phyloP scores from a whole-genome alignment of 371 early-diverging fungal species.

The Mucor mucedo region DNA sequence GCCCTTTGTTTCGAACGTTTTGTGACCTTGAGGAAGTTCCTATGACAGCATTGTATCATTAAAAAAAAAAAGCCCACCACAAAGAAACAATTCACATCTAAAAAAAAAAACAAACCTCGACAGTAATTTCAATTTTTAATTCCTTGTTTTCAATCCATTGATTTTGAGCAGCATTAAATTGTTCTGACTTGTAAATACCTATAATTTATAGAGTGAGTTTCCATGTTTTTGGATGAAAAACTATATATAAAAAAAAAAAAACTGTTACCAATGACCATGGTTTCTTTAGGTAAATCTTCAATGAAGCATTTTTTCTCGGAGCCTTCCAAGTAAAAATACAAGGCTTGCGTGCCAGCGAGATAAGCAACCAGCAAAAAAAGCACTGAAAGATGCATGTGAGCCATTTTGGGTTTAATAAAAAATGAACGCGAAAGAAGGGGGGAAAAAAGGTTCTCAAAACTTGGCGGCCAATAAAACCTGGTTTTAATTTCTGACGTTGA shows the following conservation, averaged over 20 bases:
- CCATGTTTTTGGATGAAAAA: neutral
- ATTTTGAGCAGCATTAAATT: constrained; percentile 69
- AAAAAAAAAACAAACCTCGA: constrained; percentile 61
- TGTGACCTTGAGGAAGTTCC: constrained; percentile 62
- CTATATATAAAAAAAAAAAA: no score
- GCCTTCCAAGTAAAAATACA: constrained; percentile 93
- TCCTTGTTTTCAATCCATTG: constrained; percentile 73
- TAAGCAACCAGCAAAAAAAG: constrained; percentile 21
- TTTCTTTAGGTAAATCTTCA: constrained; percentile 93
- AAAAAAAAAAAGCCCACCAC: no score
- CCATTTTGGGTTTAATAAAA: constrained; percentile 14
- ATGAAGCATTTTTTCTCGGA: constrained; percentile 90
- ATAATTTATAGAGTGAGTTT: neutral
- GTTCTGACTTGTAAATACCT: constrained; percentile 85
- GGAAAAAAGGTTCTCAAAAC: neutral
- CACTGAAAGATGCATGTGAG: constrained; percentile 18
- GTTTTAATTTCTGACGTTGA: constrained; percentile 2
- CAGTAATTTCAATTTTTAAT: constrained; percentile 75
- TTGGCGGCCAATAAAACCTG: neutral
- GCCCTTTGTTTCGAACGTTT: constrained; percentile 78
- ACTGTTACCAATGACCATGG: constrained; percentile 76
- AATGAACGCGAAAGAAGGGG: constrained; percentile 6
- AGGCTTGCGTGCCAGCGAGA: constrained; percentile 48
- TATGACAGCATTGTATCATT: constrained; percentile 11
- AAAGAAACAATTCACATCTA: no score